Conservation (phyloP, 2,329 filamentous ascomycete species). For the Dissoconium aciculare region DNA sequence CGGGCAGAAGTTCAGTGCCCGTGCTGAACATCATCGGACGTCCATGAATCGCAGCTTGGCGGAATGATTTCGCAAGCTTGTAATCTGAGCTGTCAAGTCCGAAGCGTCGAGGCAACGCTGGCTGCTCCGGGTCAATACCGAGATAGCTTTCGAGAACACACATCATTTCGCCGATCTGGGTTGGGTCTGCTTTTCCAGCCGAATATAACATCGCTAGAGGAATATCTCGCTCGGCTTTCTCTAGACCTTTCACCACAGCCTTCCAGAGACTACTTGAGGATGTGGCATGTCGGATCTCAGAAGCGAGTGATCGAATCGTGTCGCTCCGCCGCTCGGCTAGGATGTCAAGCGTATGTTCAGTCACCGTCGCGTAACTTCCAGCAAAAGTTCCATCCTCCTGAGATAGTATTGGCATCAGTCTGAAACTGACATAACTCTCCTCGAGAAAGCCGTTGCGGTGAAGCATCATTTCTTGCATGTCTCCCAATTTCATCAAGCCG, state of each 20-base stretch:
- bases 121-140: neutral
- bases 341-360: conserved; percentile 5
- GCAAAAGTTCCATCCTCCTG: conserved; percentile 8
- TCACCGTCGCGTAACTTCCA: conserved; percentile 9
- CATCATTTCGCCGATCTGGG: conserved; percentile 8
- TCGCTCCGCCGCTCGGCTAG: neutral
- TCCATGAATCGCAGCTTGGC: neutral
- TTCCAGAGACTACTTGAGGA: neutral
- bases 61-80: neutral
- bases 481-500: conserved; percentile 7
- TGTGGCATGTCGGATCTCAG: neutral
- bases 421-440: conserved; percentile 10
- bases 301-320: neutral
- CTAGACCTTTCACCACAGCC: neutral
- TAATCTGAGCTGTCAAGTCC: neutral
- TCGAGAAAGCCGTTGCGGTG: conserved; percentile 11
- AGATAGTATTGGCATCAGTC: conserved; percentile 9
- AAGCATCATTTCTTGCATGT: conserved; percentile 1
- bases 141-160: neutral
- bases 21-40: neutral
- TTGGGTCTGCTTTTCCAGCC: conserved; percentile 8
- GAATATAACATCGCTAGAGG: neutral
- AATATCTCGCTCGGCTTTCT: neutral
- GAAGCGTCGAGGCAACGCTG: neutral
- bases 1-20: neutral